These are phyloP conservation scores for Amanita exitialis DNA, from an alignment of 768 basidiomycete genomes.

Conservation along the genomic window DNA sequence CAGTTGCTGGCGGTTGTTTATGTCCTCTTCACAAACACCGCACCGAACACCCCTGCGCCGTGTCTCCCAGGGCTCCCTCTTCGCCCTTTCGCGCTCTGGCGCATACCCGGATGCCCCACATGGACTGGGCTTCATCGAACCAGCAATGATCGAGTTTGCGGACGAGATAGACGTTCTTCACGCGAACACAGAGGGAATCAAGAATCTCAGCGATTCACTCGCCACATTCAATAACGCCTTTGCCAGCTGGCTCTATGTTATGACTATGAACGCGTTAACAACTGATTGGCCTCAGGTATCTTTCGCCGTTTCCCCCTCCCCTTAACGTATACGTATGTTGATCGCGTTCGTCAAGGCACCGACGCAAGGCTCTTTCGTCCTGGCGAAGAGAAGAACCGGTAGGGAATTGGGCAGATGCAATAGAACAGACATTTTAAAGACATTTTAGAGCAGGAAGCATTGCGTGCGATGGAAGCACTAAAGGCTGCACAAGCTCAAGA, in stretches of 20 bases:
- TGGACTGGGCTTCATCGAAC: conserved; percentile 78
- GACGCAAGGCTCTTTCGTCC: conserved; percentile 43
- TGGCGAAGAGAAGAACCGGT: conserved; percentile 58
- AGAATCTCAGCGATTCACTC: conserved; percentile 63
- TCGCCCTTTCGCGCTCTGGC: conserved; percentile 71
- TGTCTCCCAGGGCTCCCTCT: conserved; percentile 86
- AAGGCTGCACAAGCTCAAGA: conserved; percentile 25
- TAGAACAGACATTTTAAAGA: neutral
- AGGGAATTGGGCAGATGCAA: conserved; percentile 7
- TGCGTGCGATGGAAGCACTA: conserved; percentile 43
- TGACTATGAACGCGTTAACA: conserved; percentile 94
- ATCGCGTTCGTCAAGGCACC: conserved; percentile 35
- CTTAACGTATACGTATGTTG: neutral
- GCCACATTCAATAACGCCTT: conserved; percentile 89
- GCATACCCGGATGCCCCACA: conserved; percentile 69
- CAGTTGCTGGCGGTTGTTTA: neutral
- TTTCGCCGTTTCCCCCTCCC: conserved; percentile 8
- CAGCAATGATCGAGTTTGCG: conserved; percentile 74
- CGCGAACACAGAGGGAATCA: conserved; percentile 63
- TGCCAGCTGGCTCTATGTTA: conserved; percentile 82
- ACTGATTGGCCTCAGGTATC: conserved; percentile 82
- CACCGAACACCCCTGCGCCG: conserved; percentile 80
- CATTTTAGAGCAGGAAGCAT: conserved; percentile 46
- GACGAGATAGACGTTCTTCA: conserved; percentile 83
- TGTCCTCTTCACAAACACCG: conserved; percentile 28